These are phyloP conservation scores for Dothiorella sarmentorum DNA, from an alignment of 2,329 filamentous ascomycete species.

Conservation along the genomic window DNA sequence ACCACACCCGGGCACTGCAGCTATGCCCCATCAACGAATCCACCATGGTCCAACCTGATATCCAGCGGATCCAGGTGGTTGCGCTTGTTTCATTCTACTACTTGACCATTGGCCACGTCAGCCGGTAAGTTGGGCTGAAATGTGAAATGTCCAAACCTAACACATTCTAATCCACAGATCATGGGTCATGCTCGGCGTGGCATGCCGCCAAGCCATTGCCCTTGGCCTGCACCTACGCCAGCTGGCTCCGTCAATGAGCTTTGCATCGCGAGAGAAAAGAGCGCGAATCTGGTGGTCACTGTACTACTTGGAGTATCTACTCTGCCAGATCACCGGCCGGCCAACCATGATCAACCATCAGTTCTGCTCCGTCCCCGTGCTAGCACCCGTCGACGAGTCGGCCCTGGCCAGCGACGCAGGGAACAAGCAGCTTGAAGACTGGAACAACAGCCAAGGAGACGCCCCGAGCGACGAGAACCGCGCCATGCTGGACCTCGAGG, in stretches of 20 bases:
- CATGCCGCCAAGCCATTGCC: slow-evolving; percentile 31
- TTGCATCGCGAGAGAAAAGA: slow-evolving; percentile 31
- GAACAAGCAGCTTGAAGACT: too few species aligned
- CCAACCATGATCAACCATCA: slow-evolving; percentile 30
- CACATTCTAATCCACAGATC: slow-evolving; percentile 27
- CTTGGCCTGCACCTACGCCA: slow-evolving; percentile 38
- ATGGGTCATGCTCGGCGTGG: slow-evolving; percentile 35
- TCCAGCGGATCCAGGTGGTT: slow-evolving; percentile 38
- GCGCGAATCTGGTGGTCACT: slow-evolving; percentile 40
- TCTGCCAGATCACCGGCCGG: slow-evolving; percentile 36
- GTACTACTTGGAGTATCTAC: slow-evolving; percentile 33
- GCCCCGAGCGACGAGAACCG: too few species aligned
- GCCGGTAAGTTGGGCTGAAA: slow-evolving; percentile 29
- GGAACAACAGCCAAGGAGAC: too few species aligned
- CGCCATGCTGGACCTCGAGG: too few species aligned
- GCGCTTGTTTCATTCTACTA: slow-evolving; percentile 39
- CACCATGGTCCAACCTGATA: slow-evolving; percentile 32
- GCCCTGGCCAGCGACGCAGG: neutral
- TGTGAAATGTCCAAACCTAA: too few species aligned
- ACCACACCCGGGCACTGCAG: slow-evolving; percentile 34
- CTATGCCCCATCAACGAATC: slow-evolving; percentile 29
- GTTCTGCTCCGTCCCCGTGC: slow-evolving; percentile 31
- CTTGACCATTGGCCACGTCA: slow-evolving; percentile 37
- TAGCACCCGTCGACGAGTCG: slow-evolving; percentile 28
- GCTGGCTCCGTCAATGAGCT: slow-evolving; percentile 25